Percentiles rank a stretch among this genome's conserved stretches.
Conservation (phyloP, 768 basidiomycete genomes). For the Collybia nuda region DNA sequence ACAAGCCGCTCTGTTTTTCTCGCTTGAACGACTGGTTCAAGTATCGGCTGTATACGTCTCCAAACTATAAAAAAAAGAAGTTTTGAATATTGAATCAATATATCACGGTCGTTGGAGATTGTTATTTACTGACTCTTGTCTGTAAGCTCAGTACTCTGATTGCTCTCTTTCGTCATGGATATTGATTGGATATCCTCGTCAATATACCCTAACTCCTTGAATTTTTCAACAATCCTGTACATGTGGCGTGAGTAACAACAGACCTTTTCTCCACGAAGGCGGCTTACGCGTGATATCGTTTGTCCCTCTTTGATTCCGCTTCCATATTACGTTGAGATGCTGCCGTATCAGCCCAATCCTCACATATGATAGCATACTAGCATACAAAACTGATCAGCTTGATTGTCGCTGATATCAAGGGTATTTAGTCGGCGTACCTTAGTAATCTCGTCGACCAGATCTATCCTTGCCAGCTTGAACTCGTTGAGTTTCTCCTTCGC, state of each 20-base stretch:
- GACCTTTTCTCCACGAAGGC: too few species aligned
- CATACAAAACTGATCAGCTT: too few species aligned
- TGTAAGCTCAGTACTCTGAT: slow-evolving; percentile 16
- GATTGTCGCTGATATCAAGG: neutral
- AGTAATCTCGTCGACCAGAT: slow-evolving; percentile 12
- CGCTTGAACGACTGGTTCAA: slow-evolving; percentile 12
- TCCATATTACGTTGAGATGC: neutral
- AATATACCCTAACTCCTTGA: slow-evolving; percentile 17
- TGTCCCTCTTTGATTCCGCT: neutral
- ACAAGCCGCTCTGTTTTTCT: slow-evolving; percentile 6
- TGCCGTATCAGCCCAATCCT: slow-evolving; percentile 5
- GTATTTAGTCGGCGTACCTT: slow-evolving; percentile 2
- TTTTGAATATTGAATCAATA: too few species aligned
- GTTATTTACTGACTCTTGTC: slow-evolving; percentile 19
- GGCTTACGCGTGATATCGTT: slow-evolving; percentile 12
- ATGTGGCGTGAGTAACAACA: neutral
- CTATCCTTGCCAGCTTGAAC: slow-evolving; percentile 17
- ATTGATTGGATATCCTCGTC: slow-evolving; percentile 11
- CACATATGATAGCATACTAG: slow-evolving; percentile 9
- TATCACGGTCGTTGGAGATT: neutral
- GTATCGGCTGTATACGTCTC: slow-evolving; percentile 18
- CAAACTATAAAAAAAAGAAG: slow-evolving; percentile 23
- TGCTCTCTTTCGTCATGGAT: neutral
- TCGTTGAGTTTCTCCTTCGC: slow-evolving; percentile 23
- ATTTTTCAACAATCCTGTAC: slow-evolving; percentile 15